These are phyloP conservation scores for Cryphonectria japonica DNA, from an alignment of 2,329 filamentous ascomycete species.

Conservation along the genomic window DNA sequence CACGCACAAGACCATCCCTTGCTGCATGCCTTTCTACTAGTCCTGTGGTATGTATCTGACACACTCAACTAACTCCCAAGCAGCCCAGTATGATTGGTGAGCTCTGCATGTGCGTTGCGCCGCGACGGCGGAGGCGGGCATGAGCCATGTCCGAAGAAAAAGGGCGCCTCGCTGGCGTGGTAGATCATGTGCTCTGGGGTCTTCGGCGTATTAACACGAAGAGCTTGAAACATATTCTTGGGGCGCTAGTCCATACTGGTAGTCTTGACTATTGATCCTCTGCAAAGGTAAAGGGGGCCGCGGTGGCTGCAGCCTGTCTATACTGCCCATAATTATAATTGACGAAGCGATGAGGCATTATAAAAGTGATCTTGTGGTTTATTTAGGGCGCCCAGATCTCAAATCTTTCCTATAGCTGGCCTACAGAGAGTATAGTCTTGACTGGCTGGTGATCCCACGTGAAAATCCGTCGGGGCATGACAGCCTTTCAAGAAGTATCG, in stretches of 20 bases:
- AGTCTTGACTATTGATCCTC: slow-evolving; percentile 5
- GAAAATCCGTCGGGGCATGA: not conserved
- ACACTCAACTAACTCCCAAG: not conserved
- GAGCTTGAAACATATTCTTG: not conserved
- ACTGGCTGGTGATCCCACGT: not conserved
- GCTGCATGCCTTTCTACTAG: not conserved
- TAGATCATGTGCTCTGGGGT: not conserved
- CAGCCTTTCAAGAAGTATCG: not conserved
- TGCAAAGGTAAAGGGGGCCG: not conserved
- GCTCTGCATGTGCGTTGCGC: not conserved
- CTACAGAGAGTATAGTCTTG: not conserved
- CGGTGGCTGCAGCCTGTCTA: not conserved
- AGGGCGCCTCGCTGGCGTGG: not conserved
- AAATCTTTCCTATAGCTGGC: not conserved
- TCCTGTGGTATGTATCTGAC: not conserved
- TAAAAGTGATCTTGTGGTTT: not conserved
- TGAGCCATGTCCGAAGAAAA: not conserved
- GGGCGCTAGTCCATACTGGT: not conserved
- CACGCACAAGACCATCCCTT: not conserved
- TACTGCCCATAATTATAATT: not conserved
- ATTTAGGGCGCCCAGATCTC: not conserved
- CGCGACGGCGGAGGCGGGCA: not conserved
- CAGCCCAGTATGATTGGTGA: not conserved
- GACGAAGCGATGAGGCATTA: not conserved
- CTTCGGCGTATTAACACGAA: not conserved